Evolutionary conservation across 2,329 filamentous ascomycete species (phyloP).

Genomic region (Pseudocercospora ulei): DNA sequence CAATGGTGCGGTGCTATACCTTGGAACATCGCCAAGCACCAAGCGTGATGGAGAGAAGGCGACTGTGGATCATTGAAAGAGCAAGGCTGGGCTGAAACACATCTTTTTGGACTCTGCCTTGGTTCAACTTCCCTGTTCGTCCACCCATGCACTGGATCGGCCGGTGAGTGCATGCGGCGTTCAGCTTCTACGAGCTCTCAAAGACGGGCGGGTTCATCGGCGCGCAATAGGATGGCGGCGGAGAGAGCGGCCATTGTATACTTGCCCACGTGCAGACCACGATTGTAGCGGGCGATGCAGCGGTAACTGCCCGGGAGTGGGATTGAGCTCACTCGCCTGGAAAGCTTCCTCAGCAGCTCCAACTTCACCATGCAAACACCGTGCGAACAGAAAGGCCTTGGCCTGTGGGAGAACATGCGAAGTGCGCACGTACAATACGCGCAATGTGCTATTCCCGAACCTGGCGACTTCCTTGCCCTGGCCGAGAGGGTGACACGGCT

Average conservation of each 20-base stretch:
- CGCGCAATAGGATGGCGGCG: conserved; percentile 29
- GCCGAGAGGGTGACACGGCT: conserved; percentile 30
- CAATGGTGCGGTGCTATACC: conserved; percentile 33
- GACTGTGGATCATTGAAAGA: conserved; percentile 31
- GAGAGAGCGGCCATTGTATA: conserved; percentile 28
- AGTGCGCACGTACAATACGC: conserved; percentile 32
- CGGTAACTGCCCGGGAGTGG: conserved; percentile 20
- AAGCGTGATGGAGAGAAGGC: conserved; percentile 12
- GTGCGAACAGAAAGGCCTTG: conserved; percentile 21
- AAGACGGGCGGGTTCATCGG: conserved; percentile 29
- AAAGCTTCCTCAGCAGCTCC: conserved; percentile 30
- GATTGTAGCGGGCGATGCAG: conserved; percentile 10
- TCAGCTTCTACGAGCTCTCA: conserved; percentile 28
- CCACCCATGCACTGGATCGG: conserved; percentile 6
- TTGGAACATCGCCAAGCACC: conserved; percentile 27
- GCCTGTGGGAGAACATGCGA: conserved; percentile 31
- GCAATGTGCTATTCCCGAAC: conserved; percentile 23
- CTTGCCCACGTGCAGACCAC: conserved; percentile 27
- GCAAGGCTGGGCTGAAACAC: conserved; percentile 29
- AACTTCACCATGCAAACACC: conserved; percentile 24
- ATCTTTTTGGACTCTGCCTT: conserved; percentile 30
- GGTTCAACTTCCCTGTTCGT: conserved; percentile 13
- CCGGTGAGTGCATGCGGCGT: conserved; percentile 25
- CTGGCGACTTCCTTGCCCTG: conserved; percentile 24
- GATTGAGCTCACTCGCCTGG: conserved; percentile 27